Base-by-base conservation (phyloP, 2,329 filamentous ascomycete species). In the Curvularia verruculosa region DNA sequence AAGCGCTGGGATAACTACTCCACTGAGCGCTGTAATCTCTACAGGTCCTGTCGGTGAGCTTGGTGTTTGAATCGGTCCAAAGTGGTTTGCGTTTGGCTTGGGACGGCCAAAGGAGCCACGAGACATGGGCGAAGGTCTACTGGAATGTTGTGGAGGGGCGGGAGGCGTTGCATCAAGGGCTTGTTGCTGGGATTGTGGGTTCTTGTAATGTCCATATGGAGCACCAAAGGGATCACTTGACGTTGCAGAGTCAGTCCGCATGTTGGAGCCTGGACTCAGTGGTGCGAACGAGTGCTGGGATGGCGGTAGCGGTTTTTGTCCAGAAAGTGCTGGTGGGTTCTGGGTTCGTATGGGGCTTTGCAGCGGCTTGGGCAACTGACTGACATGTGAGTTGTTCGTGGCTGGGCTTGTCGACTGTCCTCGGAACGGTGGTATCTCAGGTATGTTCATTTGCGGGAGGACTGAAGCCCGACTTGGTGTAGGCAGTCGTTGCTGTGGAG, bases 1-100 rank as follows among this genome's bases (percentile, higher is more conserved):
- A 1, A 99, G 84, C 1, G 95, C 94, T 0, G 95, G 95, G 61
- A 98, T 88, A 36, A 99, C 91, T 49, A 99, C 94, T 65, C 94
- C 91, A 70, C 89, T 91, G 1, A 97, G 83, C 2, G 93, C 92
- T 51, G 96, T 95, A 21, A 96, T 84, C 56, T 96, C 90, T 12
- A 85, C 85, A 23, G 84, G 77, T 59, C 85, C 86, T 2, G 82
- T 71, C 0, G 86, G 84, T 1, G 85, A 81, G 6, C 52, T 57
- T 82, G 83, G 23, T 82, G 80, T 19, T 83, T 80, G 64, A 15
- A 59, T 50, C 44, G 61, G 61, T 48, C 58, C 59, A 48, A 61
- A 49, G 37, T 63, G 59, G 40, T 63, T 67, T 26, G 58, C 56
- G 10, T 60, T 62, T 23, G 64, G 62, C 40, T 71, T 73, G 10